Evolutionary conservation across 805 yeast species (phyloP).

Genomic region (Schizosaccharomyces cryophilus): DNA sequence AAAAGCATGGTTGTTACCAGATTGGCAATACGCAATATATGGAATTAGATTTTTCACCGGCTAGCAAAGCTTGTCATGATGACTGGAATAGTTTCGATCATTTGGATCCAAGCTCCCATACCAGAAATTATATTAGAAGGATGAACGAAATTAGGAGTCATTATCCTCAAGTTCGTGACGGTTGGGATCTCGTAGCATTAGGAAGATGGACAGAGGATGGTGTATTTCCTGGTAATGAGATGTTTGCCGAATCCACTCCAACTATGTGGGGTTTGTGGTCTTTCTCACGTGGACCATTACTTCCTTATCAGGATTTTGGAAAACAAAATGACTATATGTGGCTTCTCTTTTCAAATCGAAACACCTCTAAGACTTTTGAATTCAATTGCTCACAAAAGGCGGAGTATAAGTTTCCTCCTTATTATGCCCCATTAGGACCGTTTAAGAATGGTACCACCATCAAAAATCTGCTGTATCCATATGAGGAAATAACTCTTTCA

Average conservation of each 20-base stretch:
- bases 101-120: neutral
- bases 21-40: neutral
- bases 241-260: neutral
- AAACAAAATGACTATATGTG: neutral
- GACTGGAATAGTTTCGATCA: neutral
- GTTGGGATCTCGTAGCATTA: neutral
- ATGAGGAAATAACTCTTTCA: neutral
- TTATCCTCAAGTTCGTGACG: neutral
- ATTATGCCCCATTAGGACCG: neutral
- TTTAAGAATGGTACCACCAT: neutral
- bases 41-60: neutral
- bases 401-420: neutral
- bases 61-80: neutral
- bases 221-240: neutral
- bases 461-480: neutral
- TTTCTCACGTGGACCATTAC: neutral
- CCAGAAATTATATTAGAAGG: neutral
- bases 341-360: neutral
- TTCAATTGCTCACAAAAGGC: neutral
- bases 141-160: constrained; percentile 1
- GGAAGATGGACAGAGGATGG: constrained; percentile 2
- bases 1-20: constrained; percentile 1
- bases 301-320: neutral
- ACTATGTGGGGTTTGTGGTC: constrained; percentile 1
- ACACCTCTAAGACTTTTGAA: neutral